Conservation (phyloP, 306 rosid genomes). For the Citrullus amarus region DNA sequence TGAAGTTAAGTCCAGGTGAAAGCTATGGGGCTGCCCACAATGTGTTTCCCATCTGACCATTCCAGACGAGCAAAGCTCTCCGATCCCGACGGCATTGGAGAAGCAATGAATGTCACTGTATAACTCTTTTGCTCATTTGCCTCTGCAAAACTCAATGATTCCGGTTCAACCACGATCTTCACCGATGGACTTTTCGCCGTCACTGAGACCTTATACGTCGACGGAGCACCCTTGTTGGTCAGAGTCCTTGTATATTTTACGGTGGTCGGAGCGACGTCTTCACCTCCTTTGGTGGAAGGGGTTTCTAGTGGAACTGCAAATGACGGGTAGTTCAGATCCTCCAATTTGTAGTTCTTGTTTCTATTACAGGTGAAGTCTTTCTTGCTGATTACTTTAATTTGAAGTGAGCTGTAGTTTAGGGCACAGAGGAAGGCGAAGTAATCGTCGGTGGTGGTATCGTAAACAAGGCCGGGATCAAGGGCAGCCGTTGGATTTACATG, state of each 20-base stretch:
- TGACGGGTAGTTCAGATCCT: conserved; percentile 80
- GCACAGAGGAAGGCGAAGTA: conserved; percentile 76
- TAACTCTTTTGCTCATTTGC: conserved; percentile 45
- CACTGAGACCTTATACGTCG: conserved; percentile 42
- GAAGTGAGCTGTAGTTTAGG: conserved; percentile 36
- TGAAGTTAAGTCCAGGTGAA: conserved; percentile 51
- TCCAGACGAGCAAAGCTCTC: conserved; percentile 48
- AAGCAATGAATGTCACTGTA: conserved; percentile 49
- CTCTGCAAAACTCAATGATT: conserved; percentile 37
- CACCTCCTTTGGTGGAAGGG: conserved; percentile 38
- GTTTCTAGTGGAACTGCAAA: conserved; percentile 63
- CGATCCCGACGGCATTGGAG: conserved; percentile 48
- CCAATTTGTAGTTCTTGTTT: conserved; percentile 43
- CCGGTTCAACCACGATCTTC: conserved; percentile 60
- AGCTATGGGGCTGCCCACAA: conserved; percentile 65
- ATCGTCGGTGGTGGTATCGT: conserved; percentile 44
- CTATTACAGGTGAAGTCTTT: conserved; percentile 36
- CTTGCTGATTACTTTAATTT: conserved; percentile 39
- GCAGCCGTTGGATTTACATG: conserved; percentile 78
- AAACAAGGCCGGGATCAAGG: conserved; percentile 85
- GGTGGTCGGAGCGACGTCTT: conserved; percentile 23
- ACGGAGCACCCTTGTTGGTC: conserved; percentile 62
- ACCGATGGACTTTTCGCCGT: conserved; percentile 30
- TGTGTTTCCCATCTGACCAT: conserved; percentile 86
- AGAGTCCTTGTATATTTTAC: conserved; percentile 49